Conservation (phyloP, 208 protist genomes). For the Trypanosoma cruzi region DNA sequence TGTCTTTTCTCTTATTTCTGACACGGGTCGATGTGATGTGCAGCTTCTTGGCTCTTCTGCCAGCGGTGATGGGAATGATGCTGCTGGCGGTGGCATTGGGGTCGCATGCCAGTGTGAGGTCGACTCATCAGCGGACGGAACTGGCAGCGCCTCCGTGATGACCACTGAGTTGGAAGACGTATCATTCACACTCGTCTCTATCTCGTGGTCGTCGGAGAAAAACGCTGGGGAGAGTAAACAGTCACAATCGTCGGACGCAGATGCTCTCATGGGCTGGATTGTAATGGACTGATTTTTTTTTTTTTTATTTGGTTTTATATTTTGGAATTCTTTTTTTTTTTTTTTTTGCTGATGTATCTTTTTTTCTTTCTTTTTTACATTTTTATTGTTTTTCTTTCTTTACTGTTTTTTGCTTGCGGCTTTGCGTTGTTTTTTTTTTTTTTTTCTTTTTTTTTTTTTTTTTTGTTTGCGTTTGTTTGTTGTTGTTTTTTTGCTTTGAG, state of each 20-base stretch:
- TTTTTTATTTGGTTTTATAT: too few relatives aligned
- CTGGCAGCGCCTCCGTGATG: conserved; percentile 8
- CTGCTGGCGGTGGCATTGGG: too few relatives aligned
- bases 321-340: not conserved
- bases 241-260: not conserved
- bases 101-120: conserved; percentile 1
- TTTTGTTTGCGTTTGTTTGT: too few relatives aligned
- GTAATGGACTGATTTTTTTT: conserved; percentile 5
- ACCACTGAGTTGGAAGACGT: conserved; percentile 5
- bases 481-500: too few relatives aligned
- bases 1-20: conserved; percentile 10
- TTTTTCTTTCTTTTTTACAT: not conserved
- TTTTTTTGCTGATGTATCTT: too few relatives aligned
- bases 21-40: conserved; percentile 13
- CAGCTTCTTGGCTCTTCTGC: not conserved
- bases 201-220: conserved; percentile 9
- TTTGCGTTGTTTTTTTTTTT: too few relatives aligned
- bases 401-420: not conserved
- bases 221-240: not conserved
- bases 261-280: not conserved
- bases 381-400: conserved; percentile 15
- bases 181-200: conserved; percentile 12
- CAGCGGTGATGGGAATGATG: too few relatives aligned
- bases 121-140: not conserved
- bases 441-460: too few relatives aligned